These are phyloP conservation scores for Salvia rosmarinus DNA, from an alignment of 257 asterid genomes.

Conservation along the genomic window DNA sequence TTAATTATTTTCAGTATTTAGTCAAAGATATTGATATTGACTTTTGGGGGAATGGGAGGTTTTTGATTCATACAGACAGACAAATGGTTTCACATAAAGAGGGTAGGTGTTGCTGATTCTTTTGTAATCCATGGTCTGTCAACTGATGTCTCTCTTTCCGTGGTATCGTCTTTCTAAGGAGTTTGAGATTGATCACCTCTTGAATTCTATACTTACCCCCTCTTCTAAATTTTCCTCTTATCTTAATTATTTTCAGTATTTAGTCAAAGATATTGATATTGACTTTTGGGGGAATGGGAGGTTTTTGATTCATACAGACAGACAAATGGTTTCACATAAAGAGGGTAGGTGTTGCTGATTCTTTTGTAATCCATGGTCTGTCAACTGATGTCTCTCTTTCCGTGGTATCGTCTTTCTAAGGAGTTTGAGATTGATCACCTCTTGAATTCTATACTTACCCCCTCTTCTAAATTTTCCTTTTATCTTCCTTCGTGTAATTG, in stretches of 20 bases:
- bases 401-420: slow-evolving; percentile 12
- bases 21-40: slow-evolving; percentile 52
- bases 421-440: slow-evolving; percentile 4
- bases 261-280: slow-evolving; percentile 51
- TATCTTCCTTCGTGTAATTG: slow-evolving; percentile 22
- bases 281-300: slow-evolving; percentile 78
- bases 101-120: slow-evolving; percentile 44
- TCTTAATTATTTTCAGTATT: slow-evolving; percentile 54
- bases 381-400: background rate
- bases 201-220: background rate
- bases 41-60: slow-evolving; percentile 76
- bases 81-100: slow-evolving; percentile 67
- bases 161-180: slow-evolving; percentile 11
- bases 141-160: background rate
- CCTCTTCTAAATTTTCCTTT: background rate
- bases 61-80: slow-evolving; percentile 63
- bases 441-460: background rate
- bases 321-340: slow-evolving; percentile 63
- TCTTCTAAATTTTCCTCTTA: slow-evolving; percentile 8
- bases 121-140: background rate
- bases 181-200: background rate
- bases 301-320: slow-evolving; percentile 65
- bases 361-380: background rate
- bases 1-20: slow-evolving; percentile 55
- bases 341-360: slow-evolving; percentile 49